These are phyloP conservation scores for Phoma herbarum DNA, from an alignment of 2,329 filamentous ascomycete genomes.

Conservation along the genomic window DNA sequence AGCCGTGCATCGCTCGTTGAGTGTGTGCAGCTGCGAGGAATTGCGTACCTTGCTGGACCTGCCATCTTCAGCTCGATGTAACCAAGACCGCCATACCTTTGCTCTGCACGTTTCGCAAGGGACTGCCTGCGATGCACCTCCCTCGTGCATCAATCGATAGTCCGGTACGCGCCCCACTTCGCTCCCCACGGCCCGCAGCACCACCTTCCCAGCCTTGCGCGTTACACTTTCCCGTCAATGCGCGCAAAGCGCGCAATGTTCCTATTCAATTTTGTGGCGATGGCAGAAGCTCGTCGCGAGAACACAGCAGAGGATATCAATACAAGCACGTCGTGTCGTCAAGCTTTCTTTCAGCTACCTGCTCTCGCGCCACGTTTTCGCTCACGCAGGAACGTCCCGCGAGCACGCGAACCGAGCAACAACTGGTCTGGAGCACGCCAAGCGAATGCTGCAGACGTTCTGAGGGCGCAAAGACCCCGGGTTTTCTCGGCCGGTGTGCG, in stretches of 20 bases:
- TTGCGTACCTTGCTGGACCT: background rate
- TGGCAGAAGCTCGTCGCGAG: background rate
- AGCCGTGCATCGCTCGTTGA: slow-evolving; percentile 1
- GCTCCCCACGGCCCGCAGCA: slow-evolving; percentile 10
- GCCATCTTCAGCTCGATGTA: background rate
- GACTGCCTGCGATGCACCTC: slow-evolving; percentile 12
- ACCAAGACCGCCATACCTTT: background rate
- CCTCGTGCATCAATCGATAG: slow-evolving; percentile 19
- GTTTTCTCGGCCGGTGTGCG: slow-evolving; percentile 2
- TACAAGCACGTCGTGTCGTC: slow-evolving; percentile 9
- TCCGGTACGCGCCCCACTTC: slow-evolving; percentile 11
- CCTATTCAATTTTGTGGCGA: background rate
- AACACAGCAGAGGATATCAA: background rate
- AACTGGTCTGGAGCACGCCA: background rate
- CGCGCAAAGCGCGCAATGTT: slow-evolving; percentile 3
- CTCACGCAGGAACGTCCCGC: slow-evolving; percentile 17
- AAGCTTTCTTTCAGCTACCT: slow-evolving; percentile 17
- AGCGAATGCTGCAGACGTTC: background rate
- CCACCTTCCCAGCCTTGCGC: slow-evolving; percentile 15
- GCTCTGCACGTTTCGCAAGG: slow-evolving; percentile 2
- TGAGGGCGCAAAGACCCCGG: slow-evolving; percentile 16
- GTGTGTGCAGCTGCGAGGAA: background rate
- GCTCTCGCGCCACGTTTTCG: slow-evolving; percentile 8
- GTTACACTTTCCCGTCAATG: background rate
- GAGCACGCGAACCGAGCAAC: background rate